Evolutionary conservation across 495 filamentous ascomycete genomes (phyloP).

Genomic region (Hypomontagnella monticulosa): DNA sequence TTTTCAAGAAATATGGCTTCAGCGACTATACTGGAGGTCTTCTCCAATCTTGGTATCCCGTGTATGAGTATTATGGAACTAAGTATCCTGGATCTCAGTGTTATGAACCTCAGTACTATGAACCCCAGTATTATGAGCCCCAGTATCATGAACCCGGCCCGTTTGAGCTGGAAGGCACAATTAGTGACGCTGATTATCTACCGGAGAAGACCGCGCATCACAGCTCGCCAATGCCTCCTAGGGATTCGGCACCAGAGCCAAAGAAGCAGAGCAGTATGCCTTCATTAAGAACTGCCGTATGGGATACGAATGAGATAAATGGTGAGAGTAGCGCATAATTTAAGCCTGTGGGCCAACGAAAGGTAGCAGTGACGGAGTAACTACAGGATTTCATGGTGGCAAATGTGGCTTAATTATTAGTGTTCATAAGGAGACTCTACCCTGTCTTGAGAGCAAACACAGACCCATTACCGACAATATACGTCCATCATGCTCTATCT

Average conservation of each 20-base stretch:
- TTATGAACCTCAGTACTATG: no score
- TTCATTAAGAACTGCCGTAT: slow-evolving; percentile 33
- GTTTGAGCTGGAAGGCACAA: slow-evolving; percentile 5
- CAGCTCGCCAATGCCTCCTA: slow-evolving; percentile 9
- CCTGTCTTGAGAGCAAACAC: slow-evolving; percentile 13
- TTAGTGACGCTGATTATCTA: not conserved
- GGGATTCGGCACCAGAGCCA: slow-evolving; percentile 4
- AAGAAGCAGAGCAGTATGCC: slow-evolving; percentile 49
- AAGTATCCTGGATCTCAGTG: no score
- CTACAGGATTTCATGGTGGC: slow-evolving; percentile 11
- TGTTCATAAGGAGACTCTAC: slow-evolving; percentile 16
- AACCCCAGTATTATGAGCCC: no score
- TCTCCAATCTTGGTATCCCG: not conserved
- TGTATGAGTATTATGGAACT: no score
- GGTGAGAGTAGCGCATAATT: not conserved
- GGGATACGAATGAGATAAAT: not conserved
- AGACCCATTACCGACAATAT: not conserved
- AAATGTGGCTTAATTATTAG: slow-evolving; percentile 10
- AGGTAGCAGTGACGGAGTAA: not conserved
- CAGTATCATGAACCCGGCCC: not conserved
- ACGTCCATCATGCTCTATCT: slow-evolving; percentile 1
- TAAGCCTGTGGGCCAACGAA: not conserved
- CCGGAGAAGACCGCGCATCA: not conserved
- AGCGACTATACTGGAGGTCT: no score
- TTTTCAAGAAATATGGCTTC: no score